These are phyloP conservation scores for Brassica hybrid DNA, from an alignment of 441 rosid species.

Conservation along the genomic window DNA sequence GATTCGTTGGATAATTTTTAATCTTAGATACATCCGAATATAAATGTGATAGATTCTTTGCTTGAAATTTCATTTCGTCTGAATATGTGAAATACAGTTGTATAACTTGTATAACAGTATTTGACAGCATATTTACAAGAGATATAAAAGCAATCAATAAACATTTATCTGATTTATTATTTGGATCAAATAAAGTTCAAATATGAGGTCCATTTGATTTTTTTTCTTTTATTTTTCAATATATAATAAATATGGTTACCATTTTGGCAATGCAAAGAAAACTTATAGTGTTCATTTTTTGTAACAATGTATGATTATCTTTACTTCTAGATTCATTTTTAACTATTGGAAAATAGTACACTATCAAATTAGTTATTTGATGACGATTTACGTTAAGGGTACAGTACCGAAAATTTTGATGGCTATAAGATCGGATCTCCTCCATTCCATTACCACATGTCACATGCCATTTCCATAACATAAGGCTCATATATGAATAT, in stretches of 20 bases:
- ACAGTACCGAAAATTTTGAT: too few species aligned
- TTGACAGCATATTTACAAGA: neutral
- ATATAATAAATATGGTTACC: neutral
- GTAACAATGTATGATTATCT: too few species aligned
- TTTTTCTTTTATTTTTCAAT: neutral
- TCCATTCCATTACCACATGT: too few species aligned
- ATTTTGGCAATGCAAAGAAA: too few species aligned
- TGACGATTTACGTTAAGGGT: too few species aligned
- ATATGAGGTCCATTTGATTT: neutral
- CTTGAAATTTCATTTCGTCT: neutral
- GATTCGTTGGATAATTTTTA: neutral
- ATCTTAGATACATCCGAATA: slow-evolving; percentile 17
- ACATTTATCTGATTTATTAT: neutral
- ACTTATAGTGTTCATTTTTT: too few species aligned
- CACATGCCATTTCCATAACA: too few species aligned
- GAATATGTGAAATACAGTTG: neutral
- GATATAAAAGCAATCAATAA: neutral
- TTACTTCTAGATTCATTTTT: too few species aligned
- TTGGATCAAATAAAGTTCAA: neutral
- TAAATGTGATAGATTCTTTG: slow-evolving; percentile 30
- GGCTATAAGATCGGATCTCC: too few species aligned
- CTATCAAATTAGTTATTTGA: too few species aligned
- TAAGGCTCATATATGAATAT: too few species aligned
- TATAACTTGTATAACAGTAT: neutral
- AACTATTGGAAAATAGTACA: too few species aligned